Conservation (phyloP, 2,329 filamentous ascomycete species). For the Chrysoporthe puriensis region DNA sequence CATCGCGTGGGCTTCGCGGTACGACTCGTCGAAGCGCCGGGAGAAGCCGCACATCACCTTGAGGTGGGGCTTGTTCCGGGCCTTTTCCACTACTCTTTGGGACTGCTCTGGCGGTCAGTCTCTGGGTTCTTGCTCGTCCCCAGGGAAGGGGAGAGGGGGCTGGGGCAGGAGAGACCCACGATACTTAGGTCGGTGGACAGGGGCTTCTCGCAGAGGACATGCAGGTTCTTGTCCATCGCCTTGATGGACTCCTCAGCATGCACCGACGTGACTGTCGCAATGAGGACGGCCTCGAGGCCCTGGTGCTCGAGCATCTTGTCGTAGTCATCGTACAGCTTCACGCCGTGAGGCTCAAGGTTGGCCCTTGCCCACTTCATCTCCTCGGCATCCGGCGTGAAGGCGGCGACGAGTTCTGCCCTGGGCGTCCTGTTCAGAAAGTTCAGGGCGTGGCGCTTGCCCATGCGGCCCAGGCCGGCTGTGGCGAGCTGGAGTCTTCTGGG, state of each 20-base stretch:
- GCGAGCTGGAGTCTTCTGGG: constrained; percentile 45
- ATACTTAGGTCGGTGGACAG: constrained; percentile 61
- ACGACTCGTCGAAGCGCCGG: constrained; percentile 68
- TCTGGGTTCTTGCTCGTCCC: not conserved
- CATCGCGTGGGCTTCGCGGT: constrained; percentile 61
- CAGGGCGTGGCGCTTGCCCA: constrained; percentile 56
- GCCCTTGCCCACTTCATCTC: constrained; percentile 47
- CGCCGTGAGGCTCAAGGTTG: constrained; percentile 48
- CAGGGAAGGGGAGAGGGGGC: too few relatives aligned
- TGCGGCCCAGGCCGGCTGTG: constrained; percentile 55
- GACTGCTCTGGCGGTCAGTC: constrained; percentile 1
- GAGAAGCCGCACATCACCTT: constrained; percentile 72
- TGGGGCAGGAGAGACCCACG: constrained; percentile 44
- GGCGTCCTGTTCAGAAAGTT: constrained; percentile 40
- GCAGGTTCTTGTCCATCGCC: constrained; percentile 56
- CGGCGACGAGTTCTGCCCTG: constrained; percentile 20
- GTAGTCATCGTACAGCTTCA: constrained; percentile 49
- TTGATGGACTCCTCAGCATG: constrained; percentile 62
- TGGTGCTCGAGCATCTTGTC: constrained; percentile 48
- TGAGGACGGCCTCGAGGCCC: constrained; percentile 47
- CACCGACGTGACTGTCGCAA: constrained; percentile 51
- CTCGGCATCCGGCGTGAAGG: constrained; percentile 15
- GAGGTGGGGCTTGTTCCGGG: constrained; percentile 57
- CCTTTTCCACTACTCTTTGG: constrained; percentile 58
- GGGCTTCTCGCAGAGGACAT: constrained; percentile 65